A percentile compares a stretch with the other conserved stretches of the same genome.
phyloP scores from a whole-genome alignment of 2,329 filamentous ascomycete genomes.

The Chaetothyriales sp. region DNA sequence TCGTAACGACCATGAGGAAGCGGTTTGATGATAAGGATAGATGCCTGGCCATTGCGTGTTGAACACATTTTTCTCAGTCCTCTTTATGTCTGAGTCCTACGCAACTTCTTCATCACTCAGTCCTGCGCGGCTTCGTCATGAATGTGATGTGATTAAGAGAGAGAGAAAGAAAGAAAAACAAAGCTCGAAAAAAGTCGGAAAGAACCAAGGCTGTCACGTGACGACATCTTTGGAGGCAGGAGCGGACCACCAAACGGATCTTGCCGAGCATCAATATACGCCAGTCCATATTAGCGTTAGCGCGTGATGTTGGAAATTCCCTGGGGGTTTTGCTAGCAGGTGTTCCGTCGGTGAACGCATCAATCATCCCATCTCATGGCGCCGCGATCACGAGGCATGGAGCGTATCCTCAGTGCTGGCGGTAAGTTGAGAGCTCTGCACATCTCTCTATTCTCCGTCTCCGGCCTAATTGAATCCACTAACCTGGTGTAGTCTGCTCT shows the following conservation, averaged over 20 bases:
- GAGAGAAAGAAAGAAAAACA: conserved; percentile 1
- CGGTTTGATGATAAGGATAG: conserved; percentile 92
- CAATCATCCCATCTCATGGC: conserved; percentile 6
- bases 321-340: conserved; percentile 2
- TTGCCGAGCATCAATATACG: background rate
- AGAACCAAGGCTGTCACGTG: background rate
- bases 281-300: background rate
- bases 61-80: background rate
- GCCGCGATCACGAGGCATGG: conserved; percentile 16
- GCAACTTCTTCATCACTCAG: background rate
- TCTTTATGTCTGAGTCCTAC: too few species aligned
- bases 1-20: conserved; percentile 18
- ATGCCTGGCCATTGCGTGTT: conserved; percentile 6
- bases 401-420: conserved; percentile 9
- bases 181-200: background rate
- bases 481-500: conserved; percentile 1
- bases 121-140: background rate
- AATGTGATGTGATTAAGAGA: background rate
- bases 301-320: background rate
- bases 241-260: background rate
- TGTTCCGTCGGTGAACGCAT: background rate
- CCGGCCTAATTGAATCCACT: background rate
- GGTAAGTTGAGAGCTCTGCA: conserved; percentile 5
- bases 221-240: conserved; percentile 1
- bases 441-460: conserved; percentile 1